Base-by-base conservation (phyloP, 805 yeast genomes). In the Candida pini region DNA sequence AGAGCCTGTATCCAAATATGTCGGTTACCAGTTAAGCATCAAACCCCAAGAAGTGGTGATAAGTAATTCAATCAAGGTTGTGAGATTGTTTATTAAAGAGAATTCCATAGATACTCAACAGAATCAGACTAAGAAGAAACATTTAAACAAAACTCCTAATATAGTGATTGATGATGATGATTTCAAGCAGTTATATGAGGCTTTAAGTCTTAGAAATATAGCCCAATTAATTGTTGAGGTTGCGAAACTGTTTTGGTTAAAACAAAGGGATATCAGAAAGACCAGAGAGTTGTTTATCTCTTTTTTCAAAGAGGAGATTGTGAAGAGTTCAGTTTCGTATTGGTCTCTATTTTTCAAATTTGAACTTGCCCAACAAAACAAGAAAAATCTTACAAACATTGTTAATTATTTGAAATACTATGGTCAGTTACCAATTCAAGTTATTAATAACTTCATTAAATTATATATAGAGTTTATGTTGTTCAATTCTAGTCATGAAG, bases 301-400 rank as follows among this genome's bases (percentile, higher is more conserved):
- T 2, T 51, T 44, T 26, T 56, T 49, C 36, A 49, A 51, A 25
- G 43, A 63, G 21, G 43, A 49, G 1, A 48, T 58, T 3, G 48
- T 78, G 10, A 56, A 56, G 28, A 48, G 58, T 5, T 69, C 76
- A 1, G 54, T 56, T 5, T 47, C 64, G 15, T 82, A 78, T 45
- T 81, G 88, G 88, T 49, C 56, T 9, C 66, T 68, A 26, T 76
- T 60, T 40, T 67, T 80, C 40, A 71, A 73, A 30, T 76, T 71
- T 46, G 81, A 79, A 41, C 66, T 64, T 16, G 34, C 45, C 2
- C 62, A 62, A 31, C 56, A 63, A 14, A 76, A 77, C 40, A 57
- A 64, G 20, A 51, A 51, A 18, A 71, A 73, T 40, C 42, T 79
- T 18, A 56, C 64, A 15, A 63, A 58, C 28, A 60, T 79, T 12